These are phyloP conservation scores for Knoxia roxburghii DNA, from an alignment of 257 asterid genomes.

Conservation along the genomic window DNA sequence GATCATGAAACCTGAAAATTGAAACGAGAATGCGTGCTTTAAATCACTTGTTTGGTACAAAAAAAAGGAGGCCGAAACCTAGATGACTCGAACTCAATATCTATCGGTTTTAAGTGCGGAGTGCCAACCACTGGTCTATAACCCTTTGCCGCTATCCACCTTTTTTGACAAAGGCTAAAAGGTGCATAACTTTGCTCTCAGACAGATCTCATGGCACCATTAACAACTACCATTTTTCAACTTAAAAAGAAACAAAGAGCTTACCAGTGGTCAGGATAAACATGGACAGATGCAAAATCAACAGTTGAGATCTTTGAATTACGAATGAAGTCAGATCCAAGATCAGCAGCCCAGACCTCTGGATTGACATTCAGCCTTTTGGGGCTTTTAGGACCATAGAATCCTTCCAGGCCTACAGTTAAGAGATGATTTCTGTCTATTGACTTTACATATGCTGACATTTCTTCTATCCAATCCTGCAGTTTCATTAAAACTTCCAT, in stretches of 20 bases:
- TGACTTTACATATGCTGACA: slow-evolving; percentile 78
- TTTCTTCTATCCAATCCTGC: slow-evolving; percentile 99
- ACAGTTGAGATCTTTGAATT: slow-evolving; percentile 72
- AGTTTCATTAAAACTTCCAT: slow-evolving; percentile 24
- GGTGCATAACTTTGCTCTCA: not conserved
- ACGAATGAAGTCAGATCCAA: slow-evolving; percentile 91
- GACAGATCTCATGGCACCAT: not conserved
- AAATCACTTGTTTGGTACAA: not conserved
- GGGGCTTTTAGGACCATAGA: slow-evolving; percentile 83
- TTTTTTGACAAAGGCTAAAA: not conserved
- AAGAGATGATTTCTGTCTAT: slow-evolving; percentile 81
- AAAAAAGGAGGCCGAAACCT: too few species aligned
- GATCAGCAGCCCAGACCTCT: slow-evolving; percentile 87
- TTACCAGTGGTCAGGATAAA: slow-evolving; percentile 97
- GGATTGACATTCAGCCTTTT: slow-evolving; percentile 79
- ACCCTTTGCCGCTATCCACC: too few species aligned
- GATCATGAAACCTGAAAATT: slow-evolving; percentile 67
- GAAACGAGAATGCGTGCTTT: not conserved
- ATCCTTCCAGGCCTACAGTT: slow-evolving; percentile 97
- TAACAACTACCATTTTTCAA: not conserved
- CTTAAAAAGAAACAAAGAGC: slow-evolving; percentile 18
- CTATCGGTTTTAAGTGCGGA: too few species aligned
- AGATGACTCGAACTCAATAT: too few species aligned
- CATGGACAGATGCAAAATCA: slow-evolving; percentile 94
- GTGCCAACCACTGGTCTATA: too few species aligned